Base-by-base conservation (phyloP, 2,329 filamentous ascomycete genomes). In the Colletotrichum endophyticum region DNA sequence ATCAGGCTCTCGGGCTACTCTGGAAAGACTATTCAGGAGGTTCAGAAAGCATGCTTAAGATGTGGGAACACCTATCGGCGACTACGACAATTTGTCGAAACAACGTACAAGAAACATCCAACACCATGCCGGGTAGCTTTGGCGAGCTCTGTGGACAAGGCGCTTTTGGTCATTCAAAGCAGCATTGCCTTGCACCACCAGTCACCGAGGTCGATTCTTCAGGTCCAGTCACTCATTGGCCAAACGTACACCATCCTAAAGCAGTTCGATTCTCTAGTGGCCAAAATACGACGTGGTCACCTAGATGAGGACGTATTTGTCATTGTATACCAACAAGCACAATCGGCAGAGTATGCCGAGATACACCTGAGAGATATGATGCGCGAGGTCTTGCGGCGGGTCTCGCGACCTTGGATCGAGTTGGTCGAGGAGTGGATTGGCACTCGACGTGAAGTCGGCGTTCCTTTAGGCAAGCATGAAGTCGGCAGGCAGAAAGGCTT, bases 401-500 rank as follows among this genome's bases (percentile, higher is more conserved):
- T 94, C 2, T 92, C 92, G 2, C 84, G 85, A 32, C 94, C 94
- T 1, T 96, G 93, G 91, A 85, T 94, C 11, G 89, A 92, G 69
- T 90, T 93, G 68, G 87, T 94, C 9, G 90, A 94, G 78, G 92
- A 93, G 80, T 97, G 95, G 95, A 91, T 96, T 76, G 95, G 95
- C 0, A 89, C 95, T 13, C 89, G 87, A 76, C 85, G 87, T 4
- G 92, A 94, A 78, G 85, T 88, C 44, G 90, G 91, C 1, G 84
- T 91, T 13, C 88, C 88, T 1, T 80, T 92, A 34, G 87, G 88
- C 7, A 92, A 88, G 80, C 81, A 87, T 69, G 82, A 82, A 44
- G 62, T 85, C 5, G 86, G 87, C 22, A 82, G 84, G 49, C 87
- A 83, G 72, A 91, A 90, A 79, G 88, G 90, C 28, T 94, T 95